A percentile compares a stretch with the other conserved stretches of the same genome.
These are phyloP conservation scores for Astragalus glycyphyllos DNA, from an alignment of 306 rosid species.

Conservation along the genomic window DNA sequence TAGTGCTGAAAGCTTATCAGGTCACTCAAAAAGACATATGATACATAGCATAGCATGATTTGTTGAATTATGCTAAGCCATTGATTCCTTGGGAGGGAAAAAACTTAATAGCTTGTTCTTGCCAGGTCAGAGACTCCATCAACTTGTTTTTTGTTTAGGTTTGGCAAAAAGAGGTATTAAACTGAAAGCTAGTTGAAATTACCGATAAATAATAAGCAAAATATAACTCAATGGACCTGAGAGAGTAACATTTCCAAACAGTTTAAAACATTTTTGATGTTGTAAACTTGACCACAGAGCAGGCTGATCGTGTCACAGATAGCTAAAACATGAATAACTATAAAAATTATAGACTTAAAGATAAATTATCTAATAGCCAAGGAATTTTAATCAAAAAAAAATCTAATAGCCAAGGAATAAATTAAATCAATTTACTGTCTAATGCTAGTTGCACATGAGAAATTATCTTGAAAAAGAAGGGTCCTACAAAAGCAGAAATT, in stretches of 20 bases:
- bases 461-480: constrained; percentile 30
- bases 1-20: constrained; percentile 21
- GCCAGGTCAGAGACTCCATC: too few species aligned
- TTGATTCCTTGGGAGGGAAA: constrained; percentile 20
- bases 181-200: constrained; percentile 23
- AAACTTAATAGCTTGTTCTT: neutral
- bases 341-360: neutral
- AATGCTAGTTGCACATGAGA: constrained; percentile 14
- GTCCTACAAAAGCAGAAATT: constrained; percentile 29
- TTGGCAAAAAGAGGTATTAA: constrained; percentile 14
- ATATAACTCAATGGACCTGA: constrained; percentile 5
- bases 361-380: neutral
- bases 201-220: constrained; percentile 6
- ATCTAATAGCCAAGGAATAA: constrained; percentile 2
- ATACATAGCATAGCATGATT: constrained; percentile 24
- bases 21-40: constrained; percentile 20
- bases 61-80: constrained; percentile 16
- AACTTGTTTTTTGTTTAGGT: neutral
- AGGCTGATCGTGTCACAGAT: neutral
- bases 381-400: constrained; percentile 15
- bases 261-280: neutral
- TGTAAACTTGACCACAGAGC: constrained; percentile 18
- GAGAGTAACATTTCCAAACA: constrained; percentile 22
- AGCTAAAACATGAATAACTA: neutral
- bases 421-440: constrained; percentile 1